phyloP scores from a whole-genome alignment of 208 protist species.

The Hexamita inflata region DNA sequence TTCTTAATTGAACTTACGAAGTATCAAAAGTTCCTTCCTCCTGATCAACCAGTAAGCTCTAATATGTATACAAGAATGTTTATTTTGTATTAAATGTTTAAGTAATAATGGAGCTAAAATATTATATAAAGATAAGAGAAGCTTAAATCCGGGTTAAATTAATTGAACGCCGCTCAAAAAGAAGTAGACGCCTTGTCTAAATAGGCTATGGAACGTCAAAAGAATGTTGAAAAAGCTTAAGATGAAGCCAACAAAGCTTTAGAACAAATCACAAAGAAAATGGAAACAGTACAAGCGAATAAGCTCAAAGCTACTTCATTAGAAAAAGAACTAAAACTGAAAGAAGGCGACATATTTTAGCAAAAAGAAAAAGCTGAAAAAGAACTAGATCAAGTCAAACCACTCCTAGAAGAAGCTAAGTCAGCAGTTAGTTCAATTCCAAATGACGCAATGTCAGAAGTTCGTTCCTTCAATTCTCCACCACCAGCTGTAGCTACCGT shows the following conservation, averaged over 20 bases:
- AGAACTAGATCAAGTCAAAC: background rate
- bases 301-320: background rate
- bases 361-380: conserved; percentile 1
- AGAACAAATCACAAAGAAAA: conserved; percentile 6
- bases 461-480: background rate
- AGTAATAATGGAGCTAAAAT: no score
- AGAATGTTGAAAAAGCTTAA: background rate
- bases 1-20: no score
- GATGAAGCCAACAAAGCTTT: background rate
- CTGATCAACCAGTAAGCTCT: no score
- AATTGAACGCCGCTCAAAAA: background rate
- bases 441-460: background rate
- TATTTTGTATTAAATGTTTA: no score
- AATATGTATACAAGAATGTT: no score
- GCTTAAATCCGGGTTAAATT: background rate
- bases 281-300: background rate
- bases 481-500: conserved; percentile 4
- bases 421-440: conserved; percentile 3
- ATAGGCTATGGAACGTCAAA: background rate
- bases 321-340: background rate
- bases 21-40: no score
- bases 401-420: conserved; percentile 2
- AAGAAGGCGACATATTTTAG: background rate
- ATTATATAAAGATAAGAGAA: no score
- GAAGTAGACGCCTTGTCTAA: background rate